Evolutionary conservation across 2,329 filamentous ascomycete species (phyloP), one percentile per base, ranked within the genome.

Genomic region (Penicillium decumbens): DNA sequence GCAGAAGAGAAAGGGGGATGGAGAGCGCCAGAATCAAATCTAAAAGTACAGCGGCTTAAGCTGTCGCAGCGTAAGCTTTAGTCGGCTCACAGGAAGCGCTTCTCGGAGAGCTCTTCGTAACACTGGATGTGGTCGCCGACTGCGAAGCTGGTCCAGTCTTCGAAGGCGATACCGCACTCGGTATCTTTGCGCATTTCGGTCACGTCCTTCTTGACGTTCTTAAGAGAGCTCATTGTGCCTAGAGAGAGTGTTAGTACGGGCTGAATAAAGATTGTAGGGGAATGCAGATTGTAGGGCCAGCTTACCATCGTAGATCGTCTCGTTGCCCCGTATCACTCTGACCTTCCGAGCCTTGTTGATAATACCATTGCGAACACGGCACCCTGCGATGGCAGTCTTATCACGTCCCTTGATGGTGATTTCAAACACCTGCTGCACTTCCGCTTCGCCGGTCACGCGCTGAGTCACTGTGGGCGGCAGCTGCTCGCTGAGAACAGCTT

Each of bases 161-260:
- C 83, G 63, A 98, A 92, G 45, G 82, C 84, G 58, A 98, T 85
- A 58, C 93, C 93, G 63, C 93, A 98, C 71, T 98, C 93, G n/a
- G 80, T 82, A 50, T 90, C 91, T 72, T 95, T 97, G 62, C 83
- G 84, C 83, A 95, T 93, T 65, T 95, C 89, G 40, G 77, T 76
- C 27, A 93, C 88, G 57, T 96, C 89, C 68, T 95, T 95, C 78
- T 97, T 96, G 68, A 87, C 83, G 63, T 95, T 88, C 74, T 93
- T 96, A 50, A 98, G 81, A 1, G 88, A 88, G 15, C 82, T 79
- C 38, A 97, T 81, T 44, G 79, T 79, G 57, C 91, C 92, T 95
- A 15, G 15, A 49, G 13, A 33, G 27, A 6, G n/a, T 23, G 9
- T 37, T 37, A 28, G 25, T 8, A 37, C 41, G 9, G 40, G 41